Evolutionary conservation across 352 stramenopile species (phyloP), one percentile per base, ranked within the genome.

Genomic region (Phytophthora fragariae): DNA sequence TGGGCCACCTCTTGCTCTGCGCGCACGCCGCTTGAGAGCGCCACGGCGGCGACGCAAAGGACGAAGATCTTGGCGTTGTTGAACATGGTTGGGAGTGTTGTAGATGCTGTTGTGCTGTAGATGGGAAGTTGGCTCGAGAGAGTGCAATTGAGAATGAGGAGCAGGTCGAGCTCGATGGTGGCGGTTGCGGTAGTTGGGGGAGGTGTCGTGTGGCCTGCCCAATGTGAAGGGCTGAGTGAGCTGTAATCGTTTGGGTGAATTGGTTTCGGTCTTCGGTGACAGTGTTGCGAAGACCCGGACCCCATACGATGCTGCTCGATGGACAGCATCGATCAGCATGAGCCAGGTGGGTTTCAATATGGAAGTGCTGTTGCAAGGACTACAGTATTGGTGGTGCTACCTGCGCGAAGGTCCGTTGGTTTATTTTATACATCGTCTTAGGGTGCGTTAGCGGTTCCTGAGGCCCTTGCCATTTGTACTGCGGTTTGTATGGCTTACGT

Each of bases 21-120:
- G 17, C 11, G 35, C 14, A 41, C 50, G 2, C 52, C 15, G 50
- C 17, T 62, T 3, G 62, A 68, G 8, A 68, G 5, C 24, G n/a
- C 37, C 27, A 12, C 37, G 52, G 35, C 37, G 24, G 44, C 29
- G 62, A 68, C 27, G 39, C 9, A 46, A 24, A 68, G 37, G 62
- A 24, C 17, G 53, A 57, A 47, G 24, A 62, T 62, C 50, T 68
- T 68, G 44, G 3, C 35, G 35, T 8, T 59, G 60, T 24, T 61
- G 61, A 61, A 44, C 61, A 68, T 68, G 49, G 8, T 54, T 15
- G 37, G 10, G 5, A 14, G 8, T 5, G 35, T 15, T 41, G 35
- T 15, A n/a, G n/a, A n/a, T n/a, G n/a, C n/a, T n/a, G n/a, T n/a
- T 44, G 37, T n/a, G 15, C 8, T 11, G 47, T 31, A 15, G 47